These are phyloP conservation scores for Carex pumila DNA, from an alignment of 176 grass and related monocot species.

Conservation along the genomic window DNA sequence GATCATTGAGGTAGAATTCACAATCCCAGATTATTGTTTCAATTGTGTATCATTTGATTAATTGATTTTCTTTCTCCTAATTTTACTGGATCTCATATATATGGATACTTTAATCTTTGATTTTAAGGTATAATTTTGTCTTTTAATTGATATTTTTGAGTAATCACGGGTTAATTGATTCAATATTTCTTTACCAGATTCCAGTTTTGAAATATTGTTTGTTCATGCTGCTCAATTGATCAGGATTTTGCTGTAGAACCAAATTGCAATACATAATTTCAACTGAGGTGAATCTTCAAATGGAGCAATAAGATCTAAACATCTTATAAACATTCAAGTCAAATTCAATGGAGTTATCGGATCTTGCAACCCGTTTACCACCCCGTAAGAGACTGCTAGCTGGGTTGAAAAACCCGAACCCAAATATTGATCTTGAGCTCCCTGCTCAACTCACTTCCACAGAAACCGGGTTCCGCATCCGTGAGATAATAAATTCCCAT, in stretches of 20 bases:
- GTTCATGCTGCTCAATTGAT: conserved; percentile 5
- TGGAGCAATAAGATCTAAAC: conserved; percentile 12
- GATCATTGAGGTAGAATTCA: conserved; percentile 29
- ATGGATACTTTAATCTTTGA: background rate
- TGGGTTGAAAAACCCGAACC: conserved; percentile 50
- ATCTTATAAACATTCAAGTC: background rate
- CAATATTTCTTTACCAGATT: conserved; percentile 2
- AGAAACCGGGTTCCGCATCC: conserved; percentile 47
- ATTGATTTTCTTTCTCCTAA: background rate
- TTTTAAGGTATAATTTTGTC: background rate
- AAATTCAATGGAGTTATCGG: conserved; percentile 55
- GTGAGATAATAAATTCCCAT: conserved; percentile 48
- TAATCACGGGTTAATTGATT: background rate
- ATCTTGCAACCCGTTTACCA: conserved; percentile 77
- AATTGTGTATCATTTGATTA: background rate
- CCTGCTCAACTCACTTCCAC: conserved; percentile 37
- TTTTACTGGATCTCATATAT: conserved; percentile 17
- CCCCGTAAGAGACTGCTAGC: conserved; percentile 96
- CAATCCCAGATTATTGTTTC: background rate
- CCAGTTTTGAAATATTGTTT: background rate
- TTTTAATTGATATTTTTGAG: conserved; percentile 6
- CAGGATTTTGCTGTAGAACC: background rate
- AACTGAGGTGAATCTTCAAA: conserved; percentile 19
- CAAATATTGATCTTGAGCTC: conserved; percentile 26
- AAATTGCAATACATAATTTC: conserved; percentile 4